A percentile compares a stretch with the other conserved stretches of the same genome.
Evolutionary conservation across 345 rosid genomes (phyloP).

Genomic region (Citrus medica): DNA sequence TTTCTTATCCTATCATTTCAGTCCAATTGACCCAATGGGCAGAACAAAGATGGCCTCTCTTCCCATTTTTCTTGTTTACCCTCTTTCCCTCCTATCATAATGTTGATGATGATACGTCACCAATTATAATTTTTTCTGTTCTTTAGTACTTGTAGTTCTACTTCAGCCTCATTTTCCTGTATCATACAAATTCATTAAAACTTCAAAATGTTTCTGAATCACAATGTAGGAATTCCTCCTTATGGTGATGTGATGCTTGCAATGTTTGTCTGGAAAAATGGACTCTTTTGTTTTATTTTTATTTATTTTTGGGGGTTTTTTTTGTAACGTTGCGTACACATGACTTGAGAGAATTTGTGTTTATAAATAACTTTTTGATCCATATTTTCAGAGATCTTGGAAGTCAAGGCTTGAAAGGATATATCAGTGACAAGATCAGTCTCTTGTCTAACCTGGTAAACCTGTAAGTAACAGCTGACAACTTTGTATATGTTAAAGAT

Average conservation of each 20-base stretch:
- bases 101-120: not conserved
- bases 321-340: not conserved
- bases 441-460: slow-evolving; percentile 73
- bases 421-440: slow-evolving; percentile 72
- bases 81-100: not conserved
- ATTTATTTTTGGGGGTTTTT: not conserved
- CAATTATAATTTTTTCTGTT: not conserved
- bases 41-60: not conserved
- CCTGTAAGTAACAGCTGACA: slow-evolving; percentile 66
- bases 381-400: slow-evolving; percentile 67
- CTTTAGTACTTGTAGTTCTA: not conserved
- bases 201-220: not conserved
- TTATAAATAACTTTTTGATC: not conserved
- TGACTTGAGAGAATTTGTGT: not conserved
- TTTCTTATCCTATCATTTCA: not conserved
- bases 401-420: slow-evolving; percentile 91
- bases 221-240: not conserved
- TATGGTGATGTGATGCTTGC: not conserved
- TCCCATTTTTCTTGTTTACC: not conserved
- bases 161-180: not conserved
- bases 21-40: not conserved
- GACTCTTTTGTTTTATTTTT: no score
- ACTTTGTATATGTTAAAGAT: not conserved
- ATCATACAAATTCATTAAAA: not conserved
- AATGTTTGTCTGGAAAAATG: not conserved